Conservation (phyloP, 805 yeast species). For the Lipomyces lipofer region DNA sequence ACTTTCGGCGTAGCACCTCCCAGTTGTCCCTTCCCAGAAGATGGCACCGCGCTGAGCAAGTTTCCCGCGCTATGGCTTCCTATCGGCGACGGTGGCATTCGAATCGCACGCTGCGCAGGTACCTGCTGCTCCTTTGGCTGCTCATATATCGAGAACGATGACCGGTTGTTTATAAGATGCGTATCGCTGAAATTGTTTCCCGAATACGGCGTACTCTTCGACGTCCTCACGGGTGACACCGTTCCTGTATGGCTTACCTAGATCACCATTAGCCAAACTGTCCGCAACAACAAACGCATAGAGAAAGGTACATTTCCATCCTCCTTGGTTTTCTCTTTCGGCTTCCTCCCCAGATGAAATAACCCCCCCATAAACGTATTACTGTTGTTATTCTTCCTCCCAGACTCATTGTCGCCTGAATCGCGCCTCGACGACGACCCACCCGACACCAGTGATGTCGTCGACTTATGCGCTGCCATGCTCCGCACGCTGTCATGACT, state of each 20-base stretch:
- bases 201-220: conserved; percentile 7
- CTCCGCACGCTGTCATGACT: neutral
- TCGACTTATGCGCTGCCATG: neutral
- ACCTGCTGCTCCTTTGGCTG: too few species aligned
- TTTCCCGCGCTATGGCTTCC: too few species aligned
- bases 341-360: conserved; percentile 26
- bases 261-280: too few species aligned
- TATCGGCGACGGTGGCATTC: too few species aligned
- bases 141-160: too few species aligned
- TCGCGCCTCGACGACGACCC: neutral
- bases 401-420: conserved; percentile 2
- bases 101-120: too few species aligned
- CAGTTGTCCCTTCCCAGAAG: too few species aligned
- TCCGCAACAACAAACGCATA: too few species aligned
- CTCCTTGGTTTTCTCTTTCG: conserved; percentile 19
- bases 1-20: too few species aligned
- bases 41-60: too few species aligned
- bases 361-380: conserved; percentile 26
- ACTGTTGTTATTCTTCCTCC: conserved; percentile 3
- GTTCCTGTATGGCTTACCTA: too few species aligned
- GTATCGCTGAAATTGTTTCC: conserved; percentile 22
- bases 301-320: conserved; percentile 24
- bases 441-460: neutral
- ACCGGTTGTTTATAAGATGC: conserved; percentile 18
- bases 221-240: too few species aligned